These are phyloP conservation scores for Acacia crassicarpa DNA, from an alignment of 306 rosid genomes.

Conservation along the genomic window DNA sequence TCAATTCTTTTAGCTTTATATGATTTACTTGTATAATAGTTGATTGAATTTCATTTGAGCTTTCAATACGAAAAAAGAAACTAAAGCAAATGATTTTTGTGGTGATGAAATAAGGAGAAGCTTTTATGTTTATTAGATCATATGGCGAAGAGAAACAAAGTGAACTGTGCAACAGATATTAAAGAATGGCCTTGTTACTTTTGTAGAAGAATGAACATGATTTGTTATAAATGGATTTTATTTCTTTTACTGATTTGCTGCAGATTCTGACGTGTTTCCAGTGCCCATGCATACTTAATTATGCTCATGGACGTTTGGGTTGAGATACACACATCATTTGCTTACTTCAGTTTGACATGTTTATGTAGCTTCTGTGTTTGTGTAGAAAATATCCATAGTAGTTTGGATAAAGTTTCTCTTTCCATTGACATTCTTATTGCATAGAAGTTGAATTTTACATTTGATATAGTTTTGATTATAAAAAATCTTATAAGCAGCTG, in stretches of 20 bases:
- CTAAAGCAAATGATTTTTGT: background rate
- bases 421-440: background rate
- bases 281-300: background rate
- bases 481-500: background rate
- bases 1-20: background rate
- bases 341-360: background rate
- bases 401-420: background rate
- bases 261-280: slow-evolving; percentile 8
- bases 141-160: background rate
- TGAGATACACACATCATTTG: background rate
- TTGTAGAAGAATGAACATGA: background rate
- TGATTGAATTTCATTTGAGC: background rate
- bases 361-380: background rate
- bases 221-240: background rate
- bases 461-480: background rate
- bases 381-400: background rate
- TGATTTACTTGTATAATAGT: background rate
- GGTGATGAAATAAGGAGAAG: background rate
- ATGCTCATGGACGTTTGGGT: background rate
- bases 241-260: background rate
- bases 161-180: slow-evolving; percentile 1
- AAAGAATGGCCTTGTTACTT: background rate
- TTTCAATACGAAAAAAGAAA: background rate
- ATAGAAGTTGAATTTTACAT: background rate
- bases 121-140: background rate